These are phyloP conservation scores for Strobilomyces echinocephalus DNA, from an alignment of 768 basidiomycete species.

Conservation along the genomic window DNA sequence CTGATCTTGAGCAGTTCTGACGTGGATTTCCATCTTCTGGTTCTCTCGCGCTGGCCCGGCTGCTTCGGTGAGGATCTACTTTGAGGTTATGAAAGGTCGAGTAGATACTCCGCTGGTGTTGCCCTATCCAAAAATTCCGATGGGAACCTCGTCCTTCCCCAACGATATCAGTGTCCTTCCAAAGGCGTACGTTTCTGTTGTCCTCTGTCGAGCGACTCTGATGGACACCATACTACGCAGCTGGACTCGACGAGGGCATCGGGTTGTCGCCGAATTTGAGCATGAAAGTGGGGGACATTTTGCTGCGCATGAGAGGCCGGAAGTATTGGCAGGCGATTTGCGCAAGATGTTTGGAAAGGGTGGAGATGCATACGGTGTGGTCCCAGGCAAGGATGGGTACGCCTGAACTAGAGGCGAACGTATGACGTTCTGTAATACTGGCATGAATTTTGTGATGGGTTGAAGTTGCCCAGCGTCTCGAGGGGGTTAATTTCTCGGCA, in stretches of 20 bases:
- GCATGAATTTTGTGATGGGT: neutral
- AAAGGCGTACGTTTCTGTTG: neutral
- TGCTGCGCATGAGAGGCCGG: slow-evolving; percentile 48
- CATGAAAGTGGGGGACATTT: slow-evolving; percentile 58
- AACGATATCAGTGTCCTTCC: slow-evolving; percentile 39
- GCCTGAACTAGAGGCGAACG: slow-evolving; percentile 1
- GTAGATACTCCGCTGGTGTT: slow-evolving; percentile 9
- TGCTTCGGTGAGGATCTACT: slow-evolving; percentile 54
- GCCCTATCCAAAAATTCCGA: neutral
- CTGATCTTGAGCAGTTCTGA: slow-evolving; percentile 39
- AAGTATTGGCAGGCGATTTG: slow-evolving; percentile 45
- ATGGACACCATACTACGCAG: slow-evolving; percentile 20
- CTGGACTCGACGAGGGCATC: slow-evolving; percentile 37
- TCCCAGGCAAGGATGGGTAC: slow-evolving; percentile 43
- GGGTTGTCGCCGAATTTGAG: slow-evolving; percentile 43
- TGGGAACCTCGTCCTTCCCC: slow-evolving; percentile 45
- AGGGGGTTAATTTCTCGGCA: too few species aligned
- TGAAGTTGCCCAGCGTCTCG: too few species aligned
- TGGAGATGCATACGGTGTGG: slow-evolving; percentile 45
- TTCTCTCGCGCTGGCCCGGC: slow-evolving; percentile 58
- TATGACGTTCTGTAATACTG: neutral
- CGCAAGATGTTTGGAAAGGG: slow-evolving; percentile 53
- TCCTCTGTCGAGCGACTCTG: neutral
- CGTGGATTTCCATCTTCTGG: slow-evolving; percentile 55
- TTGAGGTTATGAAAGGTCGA: slow-evolving; percentile 34